Conservation (phyloP, 179 eudicot species). For the Beta corolliflora region DNA sequence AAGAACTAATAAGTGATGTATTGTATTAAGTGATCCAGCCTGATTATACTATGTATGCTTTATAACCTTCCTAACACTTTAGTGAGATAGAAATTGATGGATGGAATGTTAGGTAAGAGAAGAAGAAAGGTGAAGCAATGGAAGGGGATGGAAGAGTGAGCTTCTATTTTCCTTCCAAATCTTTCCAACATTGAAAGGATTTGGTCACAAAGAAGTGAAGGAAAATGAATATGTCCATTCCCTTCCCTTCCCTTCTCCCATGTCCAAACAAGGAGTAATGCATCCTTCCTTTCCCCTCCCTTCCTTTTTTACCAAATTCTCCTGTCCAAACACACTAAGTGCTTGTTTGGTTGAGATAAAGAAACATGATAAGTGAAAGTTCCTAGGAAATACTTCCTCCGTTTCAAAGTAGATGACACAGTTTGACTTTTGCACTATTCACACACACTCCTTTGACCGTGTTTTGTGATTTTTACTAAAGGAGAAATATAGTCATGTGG, state of each 20-base stretch:
- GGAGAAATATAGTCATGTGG: no score
- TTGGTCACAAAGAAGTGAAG: no score
- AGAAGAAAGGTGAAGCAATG: not conserved
- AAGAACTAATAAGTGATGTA: not conserved
- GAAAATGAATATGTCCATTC: no score
- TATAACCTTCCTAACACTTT: not conserved
- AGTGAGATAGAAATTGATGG: not conserved
- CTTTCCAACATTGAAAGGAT: no score
- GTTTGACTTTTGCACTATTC: no score
- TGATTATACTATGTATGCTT: not conserved
- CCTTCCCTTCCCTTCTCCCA: not conserved
- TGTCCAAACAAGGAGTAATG: not conserved
- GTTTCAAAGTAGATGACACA: not conserved
- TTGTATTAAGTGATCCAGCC: not conserved
- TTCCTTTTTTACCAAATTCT: not conserved
- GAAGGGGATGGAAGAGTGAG: not conserved
- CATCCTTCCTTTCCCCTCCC: not conserved
- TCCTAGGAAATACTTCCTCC: not conserved
- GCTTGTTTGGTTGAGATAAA: no score
- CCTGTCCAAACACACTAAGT: not conserved
- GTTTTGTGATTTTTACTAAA: no score
- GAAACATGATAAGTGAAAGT: no score
- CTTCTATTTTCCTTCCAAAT: not conserved
- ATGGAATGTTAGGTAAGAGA: not conserved
- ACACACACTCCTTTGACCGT: no score